Conservation (phyloP, 805 yeast genomes). For the Pichia cephalocereana region DNA sequence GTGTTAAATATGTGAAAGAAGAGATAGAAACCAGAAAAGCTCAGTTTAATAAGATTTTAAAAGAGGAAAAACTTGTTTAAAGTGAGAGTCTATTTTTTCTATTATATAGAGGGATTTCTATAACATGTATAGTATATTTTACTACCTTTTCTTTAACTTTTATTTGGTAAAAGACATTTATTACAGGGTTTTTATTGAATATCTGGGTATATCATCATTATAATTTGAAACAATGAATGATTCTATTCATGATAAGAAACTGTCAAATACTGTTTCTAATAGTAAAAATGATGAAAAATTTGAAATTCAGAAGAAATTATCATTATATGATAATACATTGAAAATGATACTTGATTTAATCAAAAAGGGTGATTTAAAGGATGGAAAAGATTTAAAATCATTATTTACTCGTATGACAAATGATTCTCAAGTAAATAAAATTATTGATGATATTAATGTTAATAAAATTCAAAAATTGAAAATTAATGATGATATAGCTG, state of each 20-base stretch:
- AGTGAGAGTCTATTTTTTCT: too few relatives aligned
- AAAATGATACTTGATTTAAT: slow-evolving; percentile 14
- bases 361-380: slow-evolving; percentile 9
- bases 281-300: slow-evolving; percentile 1
- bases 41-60: background rate
- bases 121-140: too few relatives aligned
- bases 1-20: slow-evolving; percentile 2
- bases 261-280: background rate
- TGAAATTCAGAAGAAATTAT: slow-evolving; percentile 13
- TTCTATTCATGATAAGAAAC: background rate
- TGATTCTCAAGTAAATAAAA: slow-evolving; percentile 3
- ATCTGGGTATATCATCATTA: too few relatives aligned
- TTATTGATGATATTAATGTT: background rate
- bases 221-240: too few relatives aligned
- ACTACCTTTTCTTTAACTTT: too few relatives aligned
- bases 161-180: too few relatives aligned
- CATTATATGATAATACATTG: slow-evolving; percentile 14
- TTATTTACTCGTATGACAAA: slow-evolving; percentile 1
- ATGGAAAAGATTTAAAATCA: slow-evolving; percentile 4
- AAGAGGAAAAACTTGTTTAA: background rate
- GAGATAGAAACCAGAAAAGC: slow-evolving; percentile 1
- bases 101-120: too few relatives aligned
- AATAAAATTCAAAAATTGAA: slow-evolving; percentile 3
- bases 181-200: too few relatives aligned
- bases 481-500: background rate